These are phyloP conservation scores for Candida alai DNA, from an alignment of 805 yeast genomes.

Conservation along the genomic window DNA sequence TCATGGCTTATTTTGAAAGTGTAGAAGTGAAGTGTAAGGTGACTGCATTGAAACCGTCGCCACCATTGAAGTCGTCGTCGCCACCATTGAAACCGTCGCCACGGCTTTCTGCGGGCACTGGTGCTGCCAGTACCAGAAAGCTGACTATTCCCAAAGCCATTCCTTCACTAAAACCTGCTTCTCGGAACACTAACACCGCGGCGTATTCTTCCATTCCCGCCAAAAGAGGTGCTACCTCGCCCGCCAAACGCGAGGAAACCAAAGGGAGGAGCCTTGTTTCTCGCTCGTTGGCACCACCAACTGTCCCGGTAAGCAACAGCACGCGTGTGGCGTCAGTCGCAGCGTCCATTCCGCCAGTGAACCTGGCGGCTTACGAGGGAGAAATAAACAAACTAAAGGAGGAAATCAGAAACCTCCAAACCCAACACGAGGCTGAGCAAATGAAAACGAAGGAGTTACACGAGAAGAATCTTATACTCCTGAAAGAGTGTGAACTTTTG, in stretches of 20 bases:
- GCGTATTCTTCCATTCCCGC: constrained; percentile 48
- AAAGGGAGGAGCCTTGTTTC: constrained; percentile 42
- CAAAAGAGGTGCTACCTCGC: constrained; percentile 69
- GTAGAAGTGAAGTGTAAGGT: constrained; percentile 45
- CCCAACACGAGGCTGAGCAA: constrained; percentile 23
- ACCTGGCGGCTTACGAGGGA: not conserved
- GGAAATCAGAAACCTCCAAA: constrained; percentile 9
- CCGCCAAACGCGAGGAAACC: constrained; percentile 46
- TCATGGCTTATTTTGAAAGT: constrained; percentile 51
- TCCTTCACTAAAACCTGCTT: not conserved
- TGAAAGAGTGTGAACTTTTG: no score
- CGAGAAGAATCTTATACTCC: constrained; percentile 11
- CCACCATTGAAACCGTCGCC: constrained; percentile 4
- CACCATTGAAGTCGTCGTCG: constrained; percentile 7
- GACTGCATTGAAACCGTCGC: constrained; percentile 13
- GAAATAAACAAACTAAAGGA: constrained; percentile 9
- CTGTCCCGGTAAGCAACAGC: constrained; percentile 8
- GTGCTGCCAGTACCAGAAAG: no score
- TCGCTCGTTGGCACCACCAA: constrained; percentile 34
- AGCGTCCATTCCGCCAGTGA: not conserved
- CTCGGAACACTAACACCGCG: constrained; percentile 6
- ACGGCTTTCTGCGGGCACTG: constrained; percentile 1
- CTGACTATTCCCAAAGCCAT: constrained; percentile 5
- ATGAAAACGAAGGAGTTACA: constrained; percentile 20
- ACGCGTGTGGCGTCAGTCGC: no score